Percentiles rank a stretch among this genome's conserved stretches.
Evolutionary conservation across 1,284 basidiomycete genomes (phyloP).

Genomic region (Ustilago loliicola): DNA sequence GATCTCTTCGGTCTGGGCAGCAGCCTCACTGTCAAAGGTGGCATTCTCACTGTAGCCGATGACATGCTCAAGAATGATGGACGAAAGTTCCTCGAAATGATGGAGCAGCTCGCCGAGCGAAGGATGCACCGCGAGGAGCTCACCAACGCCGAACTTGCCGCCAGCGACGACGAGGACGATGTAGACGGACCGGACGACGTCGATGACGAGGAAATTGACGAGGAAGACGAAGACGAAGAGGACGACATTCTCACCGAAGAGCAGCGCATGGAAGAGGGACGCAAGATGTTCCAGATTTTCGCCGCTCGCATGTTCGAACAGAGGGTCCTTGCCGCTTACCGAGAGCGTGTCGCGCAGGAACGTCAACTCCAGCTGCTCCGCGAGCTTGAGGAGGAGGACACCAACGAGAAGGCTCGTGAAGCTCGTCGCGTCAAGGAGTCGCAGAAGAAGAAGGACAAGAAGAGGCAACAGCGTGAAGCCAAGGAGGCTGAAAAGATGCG

Average conservation of each 20-base stretch:
- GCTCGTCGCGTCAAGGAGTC: slow-evolving; percentile 95
- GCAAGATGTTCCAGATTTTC: slow-evolving; percentile 99
- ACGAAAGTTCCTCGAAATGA: slow-evolving; percentile 99
- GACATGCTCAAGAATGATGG: slow-evolving; percentile 98
- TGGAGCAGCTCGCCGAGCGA: slow-evolving; percentile 97
- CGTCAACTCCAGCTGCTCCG: slow-evolving; percentile 86
- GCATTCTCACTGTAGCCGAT: slow-evolving; percentile 98
- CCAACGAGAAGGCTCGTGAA: slow-evolving; percentile 83
- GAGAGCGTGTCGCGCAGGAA: slow-evolving; percentile 88
- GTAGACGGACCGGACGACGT: slow-evolving; percentile 49
- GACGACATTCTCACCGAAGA: slow-evolving; percentile 73
- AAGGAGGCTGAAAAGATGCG: slow-evolving; percentile 81
- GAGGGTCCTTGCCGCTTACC: slow-evolving; percentile 90
- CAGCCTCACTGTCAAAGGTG: slow-evolving; percentile 86
- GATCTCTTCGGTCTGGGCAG: slow-evolving; percentile 84
- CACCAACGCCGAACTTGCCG: slow-evolving; percentile 72
- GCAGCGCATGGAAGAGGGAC: slow-evolving; percentile 98
- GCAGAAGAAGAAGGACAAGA: slow-evolving; percentile 99
- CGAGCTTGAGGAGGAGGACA: slow-evolving; percentile 90
- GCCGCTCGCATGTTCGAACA: slow-evolving; percentile 99
- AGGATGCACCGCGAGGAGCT: slow-evolving; percentile 90
- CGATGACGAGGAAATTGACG: slow-evolving; percentile 73
- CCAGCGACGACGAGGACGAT: slow-evolving; percentile 70
- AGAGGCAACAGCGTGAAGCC: slow-evolving; percentile 88
- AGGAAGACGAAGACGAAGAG: slow-evolving; percentile 74